A percentile compares a stretch with the other conserved stretches of the same genome.
These are phyloP conservation scores for Solanum okadae DNA, from an alignment of 257 asterid species.

Conservation along the genomic window DNA sequence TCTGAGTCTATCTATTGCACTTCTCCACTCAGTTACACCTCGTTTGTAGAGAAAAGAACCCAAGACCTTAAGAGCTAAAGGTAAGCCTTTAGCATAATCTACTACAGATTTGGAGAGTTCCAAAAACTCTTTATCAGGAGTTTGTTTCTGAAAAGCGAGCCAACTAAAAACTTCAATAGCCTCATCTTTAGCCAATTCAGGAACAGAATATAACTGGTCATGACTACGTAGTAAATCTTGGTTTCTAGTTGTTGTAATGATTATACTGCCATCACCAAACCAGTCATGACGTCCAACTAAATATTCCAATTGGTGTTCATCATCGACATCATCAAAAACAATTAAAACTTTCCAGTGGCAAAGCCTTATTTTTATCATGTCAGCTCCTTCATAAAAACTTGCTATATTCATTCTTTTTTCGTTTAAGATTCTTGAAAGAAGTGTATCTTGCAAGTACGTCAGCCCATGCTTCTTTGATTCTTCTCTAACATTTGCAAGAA, in stretches of 20 bases:
- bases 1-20: neutral
- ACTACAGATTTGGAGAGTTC: neutral
- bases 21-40: neutral
- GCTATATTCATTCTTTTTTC: neutral
- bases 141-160: neutral
- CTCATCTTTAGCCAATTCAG: neutral
- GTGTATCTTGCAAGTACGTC: neutral
- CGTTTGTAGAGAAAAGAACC: neutral
- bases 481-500: neutral
- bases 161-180: neutral
- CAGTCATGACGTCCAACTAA: neutral
- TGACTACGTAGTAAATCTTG: neutral
- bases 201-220: neutral
- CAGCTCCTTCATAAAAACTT: neutral
- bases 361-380: neutral
- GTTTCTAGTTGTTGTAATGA: neutral
- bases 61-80: neutral
- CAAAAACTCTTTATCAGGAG: neutral
- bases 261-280: constrained; percentile 2
- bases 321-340: neutral
- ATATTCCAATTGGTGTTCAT: neutral
- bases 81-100: neutral
- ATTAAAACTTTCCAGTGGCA: neutral
- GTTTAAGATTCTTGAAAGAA: neutral
- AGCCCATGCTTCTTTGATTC: neutral